These are phyloP conservation scores for Mollisia scopiformis DNA, from an alignment of 2,329 filamentous ascomycete genomes.

Conservation along the genomic window DNA sequence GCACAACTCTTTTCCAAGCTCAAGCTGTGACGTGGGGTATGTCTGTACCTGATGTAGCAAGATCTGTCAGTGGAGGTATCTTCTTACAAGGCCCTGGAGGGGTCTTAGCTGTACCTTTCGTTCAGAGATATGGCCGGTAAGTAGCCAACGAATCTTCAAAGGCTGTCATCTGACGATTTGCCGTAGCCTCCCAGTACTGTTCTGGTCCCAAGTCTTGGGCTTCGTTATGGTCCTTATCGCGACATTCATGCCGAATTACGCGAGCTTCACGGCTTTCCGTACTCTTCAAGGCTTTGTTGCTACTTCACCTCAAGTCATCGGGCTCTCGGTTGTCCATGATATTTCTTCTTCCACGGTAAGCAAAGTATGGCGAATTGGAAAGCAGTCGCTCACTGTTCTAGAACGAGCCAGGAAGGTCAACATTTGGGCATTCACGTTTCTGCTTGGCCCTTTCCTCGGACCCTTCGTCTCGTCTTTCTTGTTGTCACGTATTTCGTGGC, in stretches of 20 bases:
- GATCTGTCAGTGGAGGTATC: slow-evolving; percentile 43
- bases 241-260: slow-evolving; percentile 6
- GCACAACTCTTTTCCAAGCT: slow-evolving; percentile 15
- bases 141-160: slow-evolving; percentile 24
- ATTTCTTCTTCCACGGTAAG: slow-evolving; percentile 60
- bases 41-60: slow-evolving; percentile 42
- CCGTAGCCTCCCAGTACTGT: slow-evolving; percentile 44
- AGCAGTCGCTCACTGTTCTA: background rate
- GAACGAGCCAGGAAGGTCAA: slow-evolving; percentile 53
- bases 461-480: slow-evolving; percentile 38
- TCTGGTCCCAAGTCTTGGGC: slow-evolving; percentile 42
- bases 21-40: slow-evolving; percentile 41
- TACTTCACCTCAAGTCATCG: slow-evolving; percentile 14
- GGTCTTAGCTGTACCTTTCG: slow-evolving; percentile 36
- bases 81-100: slow-evolving; percentile 25
- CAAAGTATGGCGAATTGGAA: background rate
- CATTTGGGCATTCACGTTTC: slow-evolving; percentile 47
- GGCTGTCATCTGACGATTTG: background rate
- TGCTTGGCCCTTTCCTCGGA: slow-evolving; percentile 47
- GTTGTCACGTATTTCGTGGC: slow-evolving; percentile 5
- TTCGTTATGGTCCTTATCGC: slow-evolving; percentile 34
- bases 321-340: slow-evolving; percentile 57
- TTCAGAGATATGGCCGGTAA: slow-evolving; percentile 44
- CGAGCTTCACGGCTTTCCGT: slow-evolving; percentile 37
- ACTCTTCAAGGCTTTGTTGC: slow-evolving; percentile 30